Base-by-base conservation (phyloP, 164 flowering plant genomes). In the Vitis rupestris region DNA sequence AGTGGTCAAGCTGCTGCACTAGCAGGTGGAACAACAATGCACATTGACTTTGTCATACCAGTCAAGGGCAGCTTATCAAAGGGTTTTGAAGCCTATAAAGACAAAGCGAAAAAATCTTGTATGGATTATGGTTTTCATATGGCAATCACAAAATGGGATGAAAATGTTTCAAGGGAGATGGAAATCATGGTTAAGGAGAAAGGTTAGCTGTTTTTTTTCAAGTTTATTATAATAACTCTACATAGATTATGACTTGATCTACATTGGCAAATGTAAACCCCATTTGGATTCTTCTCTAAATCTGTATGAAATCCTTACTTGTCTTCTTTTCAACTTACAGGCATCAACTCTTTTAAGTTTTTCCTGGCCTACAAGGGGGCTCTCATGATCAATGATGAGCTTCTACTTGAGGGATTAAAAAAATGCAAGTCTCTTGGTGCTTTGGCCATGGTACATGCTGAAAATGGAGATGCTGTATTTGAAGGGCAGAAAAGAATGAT, bases 41-140 rank as follows among this genome's bases (percentile, higher is more conserved):
- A 91, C 71, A 96, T 96, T 59, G 98, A 96, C 80, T 96, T 93
- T 78, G 86, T 89, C 65, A 88, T 96, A 71, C 99, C 98, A 44
- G 84, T 88, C n/a, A 72, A 89, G 70, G 98, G 98, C 37, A 93
- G 86, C 73, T 81, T 91, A 65, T 67, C 84, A 27, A 86, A 86
- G 1, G 99, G 99, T 54, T 82, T 82, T 70, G 82, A 89, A 71
- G 78, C 83, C 15, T 96, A 93, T 81, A 74, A 73, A 59, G 68
- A 85, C 59, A 93, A 96, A 69, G 88, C 95, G 44, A 79, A 86
- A 71, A 79, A 65, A 1, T 83, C 97, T 31, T 86, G 91, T 82
- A 96, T 90, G 95, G 98, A 96, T 84, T 93, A 90, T 84, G 99
- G 98, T 77, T 96, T 93, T 72, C 99, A 96, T 82, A 87, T 90